Evolutionary conservation across 2,329 filamentous ascomycete genomes (phyloP), one percentile per base, ranked within the genome.

Genomic region (Teratosphaeria gauchensis): DNA sequence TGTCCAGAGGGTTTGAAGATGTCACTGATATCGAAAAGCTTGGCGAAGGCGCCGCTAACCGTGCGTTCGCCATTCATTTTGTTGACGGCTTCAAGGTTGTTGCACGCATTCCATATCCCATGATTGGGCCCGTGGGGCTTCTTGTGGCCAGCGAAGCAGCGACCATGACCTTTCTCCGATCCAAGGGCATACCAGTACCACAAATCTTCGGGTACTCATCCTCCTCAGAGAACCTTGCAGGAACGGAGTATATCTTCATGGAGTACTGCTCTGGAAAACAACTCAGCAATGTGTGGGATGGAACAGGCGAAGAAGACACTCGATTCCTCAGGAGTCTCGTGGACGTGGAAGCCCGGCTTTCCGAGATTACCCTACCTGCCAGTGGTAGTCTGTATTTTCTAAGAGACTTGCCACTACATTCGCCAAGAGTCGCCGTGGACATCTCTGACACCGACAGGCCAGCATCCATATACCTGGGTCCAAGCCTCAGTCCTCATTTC

Each of bases 371-470:
- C 21, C 63, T 74, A 53, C 67, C 65, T n/a, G 71, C 71, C 32
- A 71, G 65, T 52, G 70, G 71, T 24, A 73, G 71, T 59, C 42
- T 74, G 8, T 74, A 71, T 55, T 66, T 68, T 70, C 59, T 73
- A 66, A 54, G 63, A 59, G 68, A 71, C 51, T 38, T 71, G 21
- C 51, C 61, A 38, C n/a, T 48, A 32, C 57, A 42, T 8, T 54
- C 48, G 28, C 61, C 16, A 21, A 66, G 61, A 28, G 31, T 69
- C n/a, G 58, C 67, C 1, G 30, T 70, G 35, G 28, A 58, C 6
- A 3, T 7, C n/a, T n/a, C 12, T 16, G 55, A 61, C 19, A 7
- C n/a, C 52, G 53, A 52, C 31, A 2, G 42, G 53, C 24, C 64
- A n/a, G 54, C 56, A 21, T 51, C 58, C 46, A 66, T 71, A 48